Percentiles rank a stretch among this genome's conserved stretches.
Evolutionary conservation across 2,329 filamentous ascomycete genomes (phyloP).

Genomic region (Beauveria scarabaeidicola): DNA sequence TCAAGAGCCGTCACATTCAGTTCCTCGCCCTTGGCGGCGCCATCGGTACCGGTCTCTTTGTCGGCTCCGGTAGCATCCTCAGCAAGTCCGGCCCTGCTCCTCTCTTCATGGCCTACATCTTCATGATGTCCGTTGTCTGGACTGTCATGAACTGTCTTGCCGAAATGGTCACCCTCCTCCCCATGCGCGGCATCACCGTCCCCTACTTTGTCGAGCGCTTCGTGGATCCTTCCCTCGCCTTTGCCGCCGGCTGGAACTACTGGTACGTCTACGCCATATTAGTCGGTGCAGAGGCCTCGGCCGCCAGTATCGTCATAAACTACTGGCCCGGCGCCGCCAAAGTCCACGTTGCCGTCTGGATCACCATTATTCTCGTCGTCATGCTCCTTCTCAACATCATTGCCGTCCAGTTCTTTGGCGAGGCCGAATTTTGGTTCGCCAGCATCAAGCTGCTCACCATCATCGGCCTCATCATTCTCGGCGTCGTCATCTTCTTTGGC

Average conservation of each 20-base stretch:
- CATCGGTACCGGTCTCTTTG: conserved; percentile 57
- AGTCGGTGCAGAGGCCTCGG: conserved; percentile 49
- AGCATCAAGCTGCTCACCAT: conserved; percentile 53
- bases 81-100: conserved; percentile 53
- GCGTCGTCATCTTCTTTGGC: conserved; percentile 47
- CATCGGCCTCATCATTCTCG: conserved; percentile 46
- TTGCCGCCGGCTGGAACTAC: conserved; percentile 53
- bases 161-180: conserved; percentile 48
- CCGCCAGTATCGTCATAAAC: conserved; percentile 48
- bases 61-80: conserved; percentile 51
- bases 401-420: conserved; percentile 49
- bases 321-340: conserved; percentile 47
- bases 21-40: conserved; percentile 50
- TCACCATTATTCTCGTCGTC: conserved; percentile 46
- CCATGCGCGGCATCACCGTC: conserved; percentile 47
- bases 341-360: conserved; percentile 47
- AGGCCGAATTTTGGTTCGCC: conserved; percentile 55
- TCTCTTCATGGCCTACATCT: conserved; percentile 59
- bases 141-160: conserved; percentile 46
- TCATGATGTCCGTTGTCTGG: conserved; percentile 47
- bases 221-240: conserved; percentile 46
- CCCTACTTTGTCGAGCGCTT: conserved; percentile 49
- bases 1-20: conserved; percentile 53
- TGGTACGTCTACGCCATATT: conserved; percentile 54
- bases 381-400: conserved; percentile 49